These are phyloP conservation scores for Fusarium beomiforme DNA, from an alignment of 2,329 filamentous ascomycete genomes.

Conservation along the genomic window DNA sequence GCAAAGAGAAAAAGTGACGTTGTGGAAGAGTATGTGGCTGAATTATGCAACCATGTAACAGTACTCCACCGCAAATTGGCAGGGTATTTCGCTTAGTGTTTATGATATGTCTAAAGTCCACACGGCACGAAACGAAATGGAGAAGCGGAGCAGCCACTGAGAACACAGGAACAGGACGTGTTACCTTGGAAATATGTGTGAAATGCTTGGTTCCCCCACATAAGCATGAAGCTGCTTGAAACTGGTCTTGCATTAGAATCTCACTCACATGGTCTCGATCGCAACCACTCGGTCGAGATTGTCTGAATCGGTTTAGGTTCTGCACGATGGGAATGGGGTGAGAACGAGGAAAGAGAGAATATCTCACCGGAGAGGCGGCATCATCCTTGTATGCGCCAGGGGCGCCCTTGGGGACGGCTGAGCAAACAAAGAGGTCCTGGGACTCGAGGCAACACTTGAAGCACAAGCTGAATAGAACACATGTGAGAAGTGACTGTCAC, in stretches of 20 bases:
- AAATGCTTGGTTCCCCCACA: not conserved
- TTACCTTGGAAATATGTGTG: not conserved
- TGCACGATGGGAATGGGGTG: not conserved
- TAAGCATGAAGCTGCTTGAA: not conserved
- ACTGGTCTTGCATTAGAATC: not conserved
- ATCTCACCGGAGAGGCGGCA: not conserved
- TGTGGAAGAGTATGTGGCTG: not conserved
- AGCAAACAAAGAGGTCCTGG: not conserved
- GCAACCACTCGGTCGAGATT: not conserved
- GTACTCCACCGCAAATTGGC: not conserved
- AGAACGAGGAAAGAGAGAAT: conserved; percentile 10
- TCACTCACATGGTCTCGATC: not conserved
- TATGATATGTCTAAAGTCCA: conserved; percentile 3
- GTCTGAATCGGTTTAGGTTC: not conserved
- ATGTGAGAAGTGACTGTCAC: conserved; percentile 14
- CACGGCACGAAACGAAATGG: not conserved
- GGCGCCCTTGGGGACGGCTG: not conserved
- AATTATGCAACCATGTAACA: not conserved
- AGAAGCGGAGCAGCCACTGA: not conserved
- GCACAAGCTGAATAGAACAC: not conserved
- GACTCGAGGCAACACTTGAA: not conserved
- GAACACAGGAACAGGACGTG: not conserved
- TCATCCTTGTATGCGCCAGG: not conserved
- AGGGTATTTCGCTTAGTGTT: not conserved
- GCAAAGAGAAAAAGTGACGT: not conserved